Percentiles rank a stretch among this genome's conserved stretches.
Evolutionary conservation across 2,329 filamentous ascomycete species (phyloP).

Genomic region (Aspergillus thermomutatus): DNA sequence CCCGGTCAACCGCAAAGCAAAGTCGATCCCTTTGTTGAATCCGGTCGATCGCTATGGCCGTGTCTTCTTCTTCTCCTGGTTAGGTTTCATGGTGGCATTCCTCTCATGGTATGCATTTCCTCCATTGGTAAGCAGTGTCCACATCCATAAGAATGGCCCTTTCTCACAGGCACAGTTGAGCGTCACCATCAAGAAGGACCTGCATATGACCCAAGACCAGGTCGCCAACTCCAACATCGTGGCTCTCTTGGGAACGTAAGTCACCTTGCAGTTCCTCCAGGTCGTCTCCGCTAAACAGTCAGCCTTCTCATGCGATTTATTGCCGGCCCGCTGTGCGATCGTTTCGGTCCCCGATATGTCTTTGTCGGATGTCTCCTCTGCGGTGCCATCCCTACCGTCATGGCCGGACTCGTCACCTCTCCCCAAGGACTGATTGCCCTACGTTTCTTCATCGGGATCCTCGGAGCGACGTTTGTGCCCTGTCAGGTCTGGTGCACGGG

Average conservation of each 20-base stretch:
- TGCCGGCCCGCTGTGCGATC: slow-evolving; percentile 78
- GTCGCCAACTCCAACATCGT: slow-evolving; percentile 89
- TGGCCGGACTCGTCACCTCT: slow-evolving; percentile 72
- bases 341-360: slow-evolving; percentile 74
- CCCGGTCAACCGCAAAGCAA: slow-evolving; percentile 78
- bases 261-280: slow-evolving; percentile 48
- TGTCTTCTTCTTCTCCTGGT: slow-evolving; percentile 87
- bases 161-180: slow-evolving; percentile 48
- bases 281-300: slow-evolving; percentile 15
- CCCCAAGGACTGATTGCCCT: slow-evolving; percentile 50
- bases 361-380: slow-evolving; percentile 73
- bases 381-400: slow-evolving; percentile 75
- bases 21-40: slow-evolving; percentile 75
- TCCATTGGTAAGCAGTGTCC: slow-evolving; percentile 60
- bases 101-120: slow-evolving; percentile 91
- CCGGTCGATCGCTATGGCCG: slow-evolving; percentile 74
- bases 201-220: slow-evolving; percentile 66
- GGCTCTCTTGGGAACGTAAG: slow-evolving; percentile 55
- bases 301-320: slow-evolving; percentile 72
- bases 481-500: slow-evolving; percentile 92
- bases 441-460: slow-evolving; percentile 44
- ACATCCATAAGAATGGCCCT: slow-evolving; percentile 9
- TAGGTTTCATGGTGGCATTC: slow-evolving; percentile 83
- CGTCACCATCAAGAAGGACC: slow-evolving; percentile 75
- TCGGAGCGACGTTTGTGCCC: slow-evolving; percentile 44